Evolutionary conservation across 139 green algal genomes (phyloP).

Genomic region (Chlorella sp.): DNA sequence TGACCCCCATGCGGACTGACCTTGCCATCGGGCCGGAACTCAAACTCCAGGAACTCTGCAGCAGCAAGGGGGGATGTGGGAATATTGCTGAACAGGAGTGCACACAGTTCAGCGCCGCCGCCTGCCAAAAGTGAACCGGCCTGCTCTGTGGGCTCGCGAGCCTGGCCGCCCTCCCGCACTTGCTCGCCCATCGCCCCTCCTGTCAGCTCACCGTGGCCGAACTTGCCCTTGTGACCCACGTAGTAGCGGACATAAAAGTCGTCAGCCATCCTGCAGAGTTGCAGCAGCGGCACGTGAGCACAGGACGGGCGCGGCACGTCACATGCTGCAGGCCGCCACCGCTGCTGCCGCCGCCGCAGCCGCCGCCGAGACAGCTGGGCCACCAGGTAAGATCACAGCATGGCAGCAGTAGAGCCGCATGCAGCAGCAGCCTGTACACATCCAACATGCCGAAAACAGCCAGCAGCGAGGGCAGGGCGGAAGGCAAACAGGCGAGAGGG

Average conservation of each 20-base stretch:
- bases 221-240: constrained; percentile 90
- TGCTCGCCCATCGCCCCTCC: too few relatives aligned
- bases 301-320: not conserved
- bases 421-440: too few relatives aligned
- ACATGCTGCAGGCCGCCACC: not conserved
- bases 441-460: not conserved
- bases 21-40: constrained; percentile 90
- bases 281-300: not conserved
- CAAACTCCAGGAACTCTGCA: constrained; percentile 97
- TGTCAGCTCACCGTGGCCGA: constrained; percentile 70
- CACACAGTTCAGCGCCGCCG: too few relatives aligned
- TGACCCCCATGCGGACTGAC: constrained; percentile 46
- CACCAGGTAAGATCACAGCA: too few relatives aligned
- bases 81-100: too few relatives aligned
- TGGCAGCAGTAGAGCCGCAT: too few relatives aligned
- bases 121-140: too few relatives aligned
- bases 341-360: not conserved
- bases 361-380: not conserved
- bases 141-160: too few relatives aligned
- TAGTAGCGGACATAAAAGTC: constrained; percentile 98
- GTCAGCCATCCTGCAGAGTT: constrained; percentile 26
- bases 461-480: not conserved
- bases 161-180: too few relatives aligned
- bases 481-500: not conserved
- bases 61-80: too few relatives aligned